phyloP scores from a whole-genome alignment of 2,329 filamentous ascomycete genomes.

The Colletotrichum sojae region DNA sequence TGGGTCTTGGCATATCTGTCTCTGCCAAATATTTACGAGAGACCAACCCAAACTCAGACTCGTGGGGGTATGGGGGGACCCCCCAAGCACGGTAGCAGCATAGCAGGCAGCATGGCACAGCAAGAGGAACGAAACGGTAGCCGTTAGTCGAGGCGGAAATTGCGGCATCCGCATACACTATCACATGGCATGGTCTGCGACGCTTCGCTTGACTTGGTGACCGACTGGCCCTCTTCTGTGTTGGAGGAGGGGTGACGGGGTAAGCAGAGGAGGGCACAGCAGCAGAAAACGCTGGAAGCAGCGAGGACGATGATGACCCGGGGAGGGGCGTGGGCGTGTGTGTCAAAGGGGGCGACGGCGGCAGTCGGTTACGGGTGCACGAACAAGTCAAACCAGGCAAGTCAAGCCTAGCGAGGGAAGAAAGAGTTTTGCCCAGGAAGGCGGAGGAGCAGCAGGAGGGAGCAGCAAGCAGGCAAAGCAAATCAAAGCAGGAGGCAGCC shows the following conservation, averaged over 20 bases:
- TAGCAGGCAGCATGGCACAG: too few relatives aligned
- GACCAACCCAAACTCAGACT: conserved; percentile 9
- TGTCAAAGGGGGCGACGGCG: not conserved
- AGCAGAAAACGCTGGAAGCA: conserved; percentile 1
- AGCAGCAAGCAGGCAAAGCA: not conserved
- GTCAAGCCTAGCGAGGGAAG: conserved; percentile 19
- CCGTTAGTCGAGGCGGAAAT: conserved; percentile 20
- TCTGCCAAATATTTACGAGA: conserved; percentile 15
- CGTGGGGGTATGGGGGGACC: not conserved
- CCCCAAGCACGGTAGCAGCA: too few relatives aligned
- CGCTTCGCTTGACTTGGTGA: conserved; percentile 31
- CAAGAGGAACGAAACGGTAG: too few relatives aligned
- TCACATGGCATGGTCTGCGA: conserved; percentile 36
- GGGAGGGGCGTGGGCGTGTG: too few relatives aligned
- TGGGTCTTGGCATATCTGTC: conserved; percentile 26
- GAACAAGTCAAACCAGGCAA: conserved; percentile 8
- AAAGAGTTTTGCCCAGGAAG: not conserved
- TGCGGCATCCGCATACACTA: conserved; percentile 36
- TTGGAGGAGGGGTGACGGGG: conserved; percentile 13
- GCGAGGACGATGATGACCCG: too few relatives aligned
- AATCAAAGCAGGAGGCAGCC: too few relatives aligned
- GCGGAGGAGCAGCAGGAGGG: not conserved
- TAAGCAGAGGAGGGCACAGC: conserved; percentile 24
- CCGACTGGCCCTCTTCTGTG: not conserved
- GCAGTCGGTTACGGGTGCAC: conserved; percentile 1